Evolutionary conservation across 129 eudicot genomes (phyloP), one percentile per base, ranked within the genome.

Genomic region (Glebionis coronaria): DNA sequence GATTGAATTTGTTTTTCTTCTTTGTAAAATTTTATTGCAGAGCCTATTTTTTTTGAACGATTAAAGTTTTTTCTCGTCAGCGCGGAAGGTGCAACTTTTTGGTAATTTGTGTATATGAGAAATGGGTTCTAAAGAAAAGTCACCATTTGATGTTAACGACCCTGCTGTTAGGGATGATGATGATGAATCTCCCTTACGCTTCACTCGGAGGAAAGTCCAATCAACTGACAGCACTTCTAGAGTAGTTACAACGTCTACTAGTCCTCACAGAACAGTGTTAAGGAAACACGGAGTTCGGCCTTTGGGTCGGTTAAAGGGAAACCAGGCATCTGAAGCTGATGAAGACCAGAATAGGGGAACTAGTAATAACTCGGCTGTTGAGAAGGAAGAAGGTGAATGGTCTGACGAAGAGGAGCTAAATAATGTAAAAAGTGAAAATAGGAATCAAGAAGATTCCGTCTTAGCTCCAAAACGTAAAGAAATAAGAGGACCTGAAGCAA

Each of bases 81-180:
- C 16, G 1, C 16, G 1, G 25, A 54, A 54, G 31, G 63, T 57
- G 19, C 9, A 27, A 6, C 38, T 14, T 13, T 58, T 6, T 55
- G 60, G 21, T 3, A 18, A 55, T 20, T 2, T 55, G 60, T 6
- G 40, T 60, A n/a, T 60, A 31, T 60, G 65, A 31, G 65, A 28
- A 60, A 59, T 59, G 64, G 20, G 64, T 59, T 59, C 15, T 13
- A 86, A 68, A 78, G 93, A 83, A 78, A 88, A 81, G 77, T 74
- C 71, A 51, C 71, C 82, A 27, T 84, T 92, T 85, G 95, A 92
- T 82, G 91, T 88, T 80, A 88, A 88, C 79, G 92, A 93, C 76
- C 82, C 82, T 61, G 57, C 78, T 44, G 88, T 72, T 61, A 95
- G 83, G 73, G 96, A 81, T 53, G 80, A 68, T 75, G 80, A 68